phyloP scores from a whole-genome alignment of 1,284 basidiomycete genomes.

The Malassezia furfur region DNA sequence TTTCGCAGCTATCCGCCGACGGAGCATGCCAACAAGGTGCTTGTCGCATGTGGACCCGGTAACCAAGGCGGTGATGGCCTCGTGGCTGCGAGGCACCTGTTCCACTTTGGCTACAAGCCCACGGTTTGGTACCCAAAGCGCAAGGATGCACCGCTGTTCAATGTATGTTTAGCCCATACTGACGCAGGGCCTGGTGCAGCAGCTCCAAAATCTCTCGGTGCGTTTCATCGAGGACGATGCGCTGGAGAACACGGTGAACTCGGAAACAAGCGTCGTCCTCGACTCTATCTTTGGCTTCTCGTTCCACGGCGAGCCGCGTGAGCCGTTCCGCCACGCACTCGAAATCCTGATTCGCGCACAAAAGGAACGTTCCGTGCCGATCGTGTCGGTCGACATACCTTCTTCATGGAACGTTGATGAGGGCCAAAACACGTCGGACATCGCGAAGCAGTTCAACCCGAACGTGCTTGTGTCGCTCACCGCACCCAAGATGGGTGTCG shows the following conservation, averaged over 20 bases:
- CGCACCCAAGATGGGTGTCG: slow-evolving; percentile 81
- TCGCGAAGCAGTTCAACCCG: slow-evolving; percentile 57
- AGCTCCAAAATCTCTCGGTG: slow-evolving; percentile 79
- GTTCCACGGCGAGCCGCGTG: slow-evolving; percentile 65
- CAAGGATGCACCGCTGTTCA: slow-evolving; percentile 37
- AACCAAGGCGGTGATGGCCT: slow-evolving; percentile 80
- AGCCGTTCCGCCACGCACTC: slow-evolving; percentile 73
- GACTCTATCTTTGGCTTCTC: slow-evolving; percentile 98
- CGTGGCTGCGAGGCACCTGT: slow-evolving; percentile 84
- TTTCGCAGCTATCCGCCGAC: slow-evolving; percentile 63
- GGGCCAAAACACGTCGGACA: slow-evolving; percentile 50
- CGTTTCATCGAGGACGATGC: slow-evolving; percentile 52
- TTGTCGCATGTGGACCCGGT: slow-evolving; percentile 91
- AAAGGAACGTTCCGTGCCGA: slow-evolving; percentile 18
- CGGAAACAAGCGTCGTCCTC: slow-evolving; percentile 69
- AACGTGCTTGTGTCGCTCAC: slow-evolving; percentile 80
- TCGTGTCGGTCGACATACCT: slow-evolving; percentile 71
- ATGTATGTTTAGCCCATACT: background rate
- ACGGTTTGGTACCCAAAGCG: slow-evolving; percentile 41
- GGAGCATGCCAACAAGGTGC: slow-evolving; percentile 53
- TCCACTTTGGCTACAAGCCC: slow-evolving; percentile 41
- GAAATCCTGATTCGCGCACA: slow-evolving; percentile 53
- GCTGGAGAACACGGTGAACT: slow-evolving; percentile 53
- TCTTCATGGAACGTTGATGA: slow-evolving; percentile 88
- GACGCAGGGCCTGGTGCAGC: slow-evolving; percentile 63